Conservation (phyloP, 257 asterid genomes). For the Salvia hispanica region DNA sequence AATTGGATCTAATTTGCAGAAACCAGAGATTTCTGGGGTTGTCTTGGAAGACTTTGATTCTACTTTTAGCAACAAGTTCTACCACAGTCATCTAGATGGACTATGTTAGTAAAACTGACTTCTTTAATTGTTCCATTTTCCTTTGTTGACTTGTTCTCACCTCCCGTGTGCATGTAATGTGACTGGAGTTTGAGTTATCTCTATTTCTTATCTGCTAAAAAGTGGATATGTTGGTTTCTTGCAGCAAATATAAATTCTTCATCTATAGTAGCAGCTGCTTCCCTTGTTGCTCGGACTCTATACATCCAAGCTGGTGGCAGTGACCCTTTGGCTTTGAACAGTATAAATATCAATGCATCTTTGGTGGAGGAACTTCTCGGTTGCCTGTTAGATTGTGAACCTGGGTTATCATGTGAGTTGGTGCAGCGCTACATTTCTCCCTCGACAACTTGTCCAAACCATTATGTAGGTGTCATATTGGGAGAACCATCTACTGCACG, state of each 20-base stretch:
- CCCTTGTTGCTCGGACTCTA: constrained; percentile 85
- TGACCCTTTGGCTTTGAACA: constrained; percentile 43
- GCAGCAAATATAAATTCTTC: constrained; percentile 91
- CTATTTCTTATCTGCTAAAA: constrained; percentile 19
- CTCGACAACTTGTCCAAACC: constrained; percentile 72
- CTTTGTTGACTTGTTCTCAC: constrained; percentile 7
- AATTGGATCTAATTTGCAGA: constrained; percentile 51
- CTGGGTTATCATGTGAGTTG: constrained; percentile 77
- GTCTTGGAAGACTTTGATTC: constrained; percentile 94
- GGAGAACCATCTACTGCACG: constrained; percentile 79
- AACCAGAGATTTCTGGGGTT: constrained; percentile 73
- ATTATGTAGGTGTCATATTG: constrained; percentile 80
- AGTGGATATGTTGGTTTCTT: constrained; percentile 34
- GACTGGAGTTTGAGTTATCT: background rate
- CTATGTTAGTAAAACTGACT: constrained; percentile 61
- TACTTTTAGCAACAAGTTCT: constrained; percentile 76
- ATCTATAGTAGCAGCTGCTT: constrained; percentile 81
- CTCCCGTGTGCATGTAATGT: background rate
- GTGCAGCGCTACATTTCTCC: constrained; percentile 80
- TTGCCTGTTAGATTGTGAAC: constrained; percentile 81
- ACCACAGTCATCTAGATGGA: constrained; percentile 95
- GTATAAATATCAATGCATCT: constrained; percentile 64
- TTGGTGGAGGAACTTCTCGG: constrained; percentile 77
- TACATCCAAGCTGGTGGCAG: constrained; percentile 78
- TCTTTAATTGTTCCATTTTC: constrained; percentile 27